Conservation (phyloP, 495 filamentous ascomycete genomes). For the Parathielavia hyrcaniae region DNA sequence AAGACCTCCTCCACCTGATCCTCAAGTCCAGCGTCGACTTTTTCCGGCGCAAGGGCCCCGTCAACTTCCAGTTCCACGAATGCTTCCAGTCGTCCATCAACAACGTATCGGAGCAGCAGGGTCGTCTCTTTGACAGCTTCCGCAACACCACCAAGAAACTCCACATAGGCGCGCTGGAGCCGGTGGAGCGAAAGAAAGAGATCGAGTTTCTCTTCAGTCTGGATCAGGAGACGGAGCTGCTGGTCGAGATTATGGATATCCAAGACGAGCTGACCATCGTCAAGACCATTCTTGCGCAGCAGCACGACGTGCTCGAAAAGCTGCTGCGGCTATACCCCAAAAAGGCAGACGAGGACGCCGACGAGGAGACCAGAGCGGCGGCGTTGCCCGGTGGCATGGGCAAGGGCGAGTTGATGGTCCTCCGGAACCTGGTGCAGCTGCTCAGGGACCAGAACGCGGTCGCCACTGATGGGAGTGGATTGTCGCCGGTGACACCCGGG, state of each 20-base stretch:
- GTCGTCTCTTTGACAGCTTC: constrained; percentile 14
- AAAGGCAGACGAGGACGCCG: constrained; percentile 11
- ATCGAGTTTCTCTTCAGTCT: constrained; percentile 20
- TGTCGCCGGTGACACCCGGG: background rate
- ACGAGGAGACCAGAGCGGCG: background rate
- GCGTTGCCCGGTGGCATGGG: constrained; percentile 1
- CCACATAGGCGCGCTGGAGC: constrained; percentile 16
- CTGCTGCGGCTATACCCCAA: constrained; percentile 17
- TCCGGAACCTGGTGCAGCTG: constrained; percentile 17
- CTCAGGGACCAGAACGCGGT: constrained; percentile 10
- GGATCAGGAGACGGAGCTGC: constrained; percentile 17
- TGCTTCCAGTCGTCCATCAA: constrained; percentile 25
- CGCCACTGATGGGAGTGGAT: background rate
- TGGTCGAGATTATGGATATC: constrained; percentile 24
- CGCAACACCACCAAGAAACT: constrained; percentile 14
- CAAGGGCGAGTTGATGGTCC: constrained; percentile 13
- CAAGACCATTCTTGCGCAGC: constrained; percentile 17
- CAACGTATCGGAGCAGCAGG: constrained; percentile 18
- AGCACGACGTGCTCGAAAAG: constrained; percentile 14
- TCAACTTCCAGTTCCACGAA: constrained; percentile 16
- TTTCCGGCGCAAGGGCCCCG: constrained; percentile 20
- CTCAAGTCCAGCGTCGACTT: constrained; percentile 22
- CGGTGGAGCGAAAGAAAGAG: constrained; percentile 11
- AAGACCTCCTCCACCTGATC: constrained; percentile 19
- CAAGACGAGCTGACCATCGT: constrained; percentile 23